Evolutionary conservation across 2,329 filamentous ascomycete genomes (phyloP), one percentile per base, ranked within the genome.

Genomic region (Fusarium secorum): DNA sequence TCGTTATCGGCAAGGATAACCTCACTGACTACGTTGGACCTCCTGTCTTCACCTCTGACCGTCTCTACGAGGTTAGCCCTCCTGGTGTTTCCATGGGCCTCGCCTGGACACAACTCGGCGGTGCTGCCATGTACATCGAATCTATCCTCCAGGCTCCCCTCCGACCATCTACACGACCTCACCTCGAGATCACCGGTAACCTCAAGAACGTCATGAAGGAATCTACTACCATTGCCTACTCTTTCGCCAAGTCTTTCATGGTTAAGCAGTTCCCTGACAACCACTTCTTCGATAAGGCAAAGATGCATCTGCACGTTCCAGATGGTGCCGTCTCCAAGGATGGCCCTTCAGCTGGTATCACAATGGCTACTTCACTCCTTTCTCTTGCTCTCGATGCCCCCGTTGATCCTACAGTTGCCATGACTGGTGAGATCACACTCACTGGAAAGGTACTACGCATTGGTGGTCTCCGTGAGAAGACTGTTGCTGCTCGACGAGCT

Each of bases 161-260:
- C 51, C 89, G 89, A 15, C 86, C 90, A 32, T 87, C 87, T 63
- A 95, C 93, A 30, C 88, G 91, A 22, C 92, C 95, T 11, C 89
- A 92, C 22, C 85, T 99, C 45, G 93, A 97, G 78, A 94, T 95
- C 66, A 99, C 96, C 0, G 96, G 96, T 64, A 98, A 98, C 78
- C 87, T 99, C 52, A 96, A 97, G 84, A 89, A 89, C 20, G 96
- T 99, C 41, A 99, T 99, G 97, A 98, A 98, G 83, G 96, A 99
- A 83, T 98, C 95, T 4, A 96, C 94, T 0, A 86, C 90, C 5
- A 98, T 99, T 72, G 97, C 96, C 49, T 98, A 99, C 84, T 97
- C 94, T 1, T 99, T 97, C 78, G 91, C 94, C 76, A 98, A 98
- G 84, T 91, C 94, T 2, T 86, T 95, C 65, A 90, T 98, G 87